These are phyloP conservation scores for Dactylis glomerata DNA, from an alignment of 176 grass and related monocot species.

Conservation along the genomic window DNA sequence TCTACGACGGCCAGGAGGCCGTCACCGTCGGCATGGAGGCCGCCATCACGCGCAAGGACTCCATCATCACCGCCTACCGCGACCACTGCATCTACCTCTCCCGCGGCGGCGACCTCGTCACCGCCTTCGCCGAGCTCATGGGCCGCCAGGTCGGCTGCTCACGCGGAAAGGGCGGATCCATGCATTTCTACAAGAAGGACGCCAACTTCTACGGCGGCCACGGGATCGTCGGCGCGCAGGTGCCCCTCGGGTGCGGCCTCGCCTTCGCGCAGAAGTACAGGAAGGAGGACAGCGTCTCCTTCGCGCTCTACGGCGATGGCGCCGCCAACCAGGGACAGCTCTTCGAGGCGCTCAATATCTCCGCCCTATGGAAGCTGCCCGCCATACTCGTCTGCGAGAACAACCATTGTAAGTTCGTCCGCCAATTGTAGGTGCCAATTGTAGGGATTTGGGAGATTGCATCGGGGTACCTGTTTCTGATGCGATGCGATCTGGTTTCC, in stretches of 20 bases:
- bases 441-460: neutral
- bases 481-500: constrained; percentile 1
- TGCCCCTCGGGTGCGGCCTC: constrained; percentile 82
- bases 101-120: constrained; percentile 74
- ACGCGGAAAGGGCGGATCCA: constrained; percentile 90
- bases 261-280: constrained; percentile 89
- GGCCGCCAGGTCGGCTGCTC: constrained; percentile 75
- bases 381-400: constrained; percentile 94
- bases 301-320: constrained; percentile 83
- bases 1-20: constrained; percentile 98
- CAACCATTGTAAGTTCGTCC: constrained; percentile 78
- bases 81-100: constrained; percentile 87
- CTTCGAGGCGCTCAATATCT: constrained; percentile 97
- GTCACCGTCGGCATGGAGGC: constrained; percentile 90
- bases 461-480: neutral
- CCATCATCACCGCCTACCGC: constrained; percentile 95
- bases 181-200: constrained; percentile 98
- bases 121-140: constrained; percentile 89
- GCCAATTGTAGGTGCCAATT: neutral
- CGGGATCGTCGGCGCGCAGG: constrained; percentile 92
- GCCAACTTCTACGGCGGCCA: constrained; percentile 86
- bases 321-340: constrained; percentile 98
- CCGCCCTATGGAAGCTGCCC: constrained; percentile 91
- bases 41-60: constrained; percentile 77
- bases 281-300: constrained; percentile 83